phyloP scores from a whole-genome alignment of 768 basidiomycete species.

The Fomitopsis serialis region DNA sequence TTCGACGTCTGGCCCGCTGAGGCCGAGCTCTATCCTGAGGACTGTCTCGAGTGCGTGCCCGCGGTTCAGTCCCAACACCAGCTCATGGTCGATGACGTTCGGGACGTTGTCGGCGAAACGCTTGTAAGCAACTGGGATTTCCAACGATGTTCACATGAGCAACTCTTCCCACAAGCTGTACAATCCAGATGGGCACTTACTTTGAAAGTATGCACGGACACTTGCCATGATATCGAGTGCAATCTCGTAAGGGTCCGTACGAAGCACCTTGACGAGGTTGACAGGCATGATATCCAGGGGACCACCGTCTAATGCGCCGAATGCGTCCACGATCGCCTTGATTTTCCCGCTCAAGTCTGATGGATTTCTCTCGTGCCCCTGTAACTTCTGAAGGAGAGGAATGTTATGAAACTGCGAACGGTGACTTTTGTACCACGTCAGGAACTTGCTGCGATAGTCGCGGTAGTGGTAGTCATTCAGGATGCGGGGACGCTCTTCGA shows the following conservation, averaged over 20 bases:
- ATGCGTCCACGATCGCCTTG: conserved; percentile 26
- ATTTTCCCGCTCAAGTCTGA: conserved; percentile 16
- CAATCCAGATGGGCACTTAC: no score
- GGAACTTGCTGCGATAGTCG: conserved; percentile 41
- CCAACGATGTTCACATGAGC: not conserved
- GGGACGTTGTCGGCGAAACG: conserved; percentile 41
- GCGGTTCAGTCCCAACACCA: conserved; percentile 46
- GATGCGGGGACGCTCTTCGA: conserved; percentile 34
- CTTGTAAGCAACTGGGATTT: conserved; percentile 34
- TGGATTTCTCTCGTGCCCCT: not conserved
- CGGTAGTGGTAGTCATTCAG: conserved; percentile 17
- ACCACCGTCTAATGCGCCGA: conserved; percentile 23
- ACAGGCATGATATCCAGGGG: conserved; percentile 30
- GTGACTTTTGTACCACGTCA: conserved; percentile 39
- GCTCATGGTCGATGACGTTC: conserved; percentile 41
- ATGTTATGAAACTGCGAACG: conserved; percentile 6
- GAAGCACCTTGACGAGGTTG: conserved; percentile 46
- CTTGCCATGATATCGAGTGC: conserved; percentile 66
- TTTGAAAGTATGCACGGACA: conserved; percentile 72
- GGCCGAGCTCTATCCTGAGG: conserved; percentile 43
- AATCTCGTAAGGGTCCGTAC: conserved; percentile 46
- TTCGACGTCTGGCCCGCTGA: conserved; percentile 42
- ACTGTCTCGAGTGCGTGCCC: conserved; percentile 38
- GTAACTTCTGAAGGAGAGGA: not conserved
- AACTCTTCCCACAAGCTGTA: not conserved